Evolutionary conservation across 208 protist genomes (phyloP).

Genomic region (Trypanosoma grayi): DNA sequence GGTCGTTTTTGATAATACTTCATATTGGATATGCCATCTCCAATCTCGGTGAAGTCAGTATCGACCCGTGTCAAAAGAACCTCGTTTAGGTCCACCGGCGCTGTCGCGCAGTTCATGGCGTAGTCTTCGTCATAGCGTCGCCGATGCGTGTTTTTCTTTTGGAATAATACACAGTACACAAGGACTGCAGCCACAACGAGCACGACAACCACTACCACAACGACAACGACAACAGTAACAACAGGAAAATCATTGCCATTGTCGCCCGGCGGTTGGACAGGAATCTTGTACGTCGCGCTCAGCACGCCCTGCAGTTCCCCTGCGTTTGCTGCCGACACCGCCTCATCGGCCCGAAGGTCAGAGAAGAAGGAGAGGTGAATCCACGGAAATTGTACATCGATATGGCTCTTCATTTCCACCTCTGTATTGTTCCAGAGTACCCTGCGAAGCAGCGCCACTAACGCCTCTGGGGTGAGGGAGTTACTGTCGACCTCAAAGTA

Average conservation of each 20-base stretch:
- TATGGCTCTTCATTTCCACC: not conserved
- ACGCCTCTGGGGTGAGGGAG: not conserved
- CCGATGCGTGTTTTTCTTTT: not conserved
- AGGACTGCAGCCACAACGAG: slow-evolving; percentile 1
- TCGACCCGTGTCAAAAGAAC: slow-evolving; percentile 4
- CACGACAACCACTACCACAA: slow-evolving; percentile 2
- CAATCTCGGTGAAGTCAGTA: too few relatives aligned
- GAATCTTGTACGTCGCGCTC: slow-evolving; percentile 6
- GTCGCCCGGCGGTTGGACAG: not conserved
- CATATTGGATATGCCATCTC: too few relatives aligned
- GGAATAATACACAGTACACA: slow-evolving; percentile 1
- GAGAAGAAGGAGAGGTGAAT: slow-evolving; percentile 2
- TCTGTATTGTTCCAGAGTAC: not conserved
- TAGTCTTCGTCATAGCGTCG: slow-evolving; percentile 18
- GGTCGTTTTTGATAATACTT: too few relatives aligned
- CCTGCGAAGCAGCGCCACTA: not conserved
- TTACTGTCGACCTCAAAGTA: slow-evolving; percentile 1
- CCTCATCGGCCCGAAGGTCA: not conserved
- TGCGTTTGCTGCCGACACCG: not conserved
- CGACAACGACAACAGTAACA: not conserved
- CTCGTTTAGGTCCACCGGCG: slow-evolving; percentile 15
- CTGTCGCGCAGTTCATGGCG: slow-evolving; percentile 16
- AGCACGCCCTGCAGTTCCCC: slow-evolving; percentile 1
- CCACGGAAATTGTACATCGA: not conserved
- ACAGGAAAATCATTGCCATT: not conserved